Evolutionary conservation across 495 filamentous ascomycete species (phyloP).

Genomic region (Aspergillus mulundensis): DNA sequence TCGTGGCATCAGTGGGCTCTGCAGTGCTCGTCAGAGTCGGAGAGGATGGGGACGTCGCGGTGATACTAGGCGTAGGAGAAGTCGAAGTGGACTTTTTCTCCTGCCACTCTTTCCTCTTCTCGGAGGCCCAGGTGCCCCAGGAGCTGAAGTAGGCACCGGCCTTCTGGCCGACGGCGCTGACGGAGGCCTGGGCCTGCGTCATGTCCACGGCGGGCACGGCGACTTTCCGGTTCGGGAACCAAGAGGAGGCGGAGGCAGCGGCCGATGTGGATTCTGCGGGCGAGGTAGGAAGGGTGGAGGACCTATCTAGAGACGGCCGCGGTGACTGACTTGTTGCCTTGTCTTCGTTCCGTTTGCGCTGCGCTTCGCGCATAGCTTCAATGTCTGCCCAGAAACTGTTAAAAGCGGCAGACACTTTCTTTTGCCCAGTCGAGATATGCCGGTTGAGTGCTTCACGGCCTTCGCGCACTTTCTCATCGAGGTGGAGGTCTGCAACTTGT

Average conservation of each 20-base stretch:
- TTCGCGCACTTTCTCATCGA: conserved; percentile 77
- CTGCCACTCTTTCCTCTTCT: conserved; percentile 70
- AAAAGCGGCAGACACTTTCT: conserved; percentile 78
- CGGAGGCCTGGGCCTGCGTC: conserved; percentile 62
- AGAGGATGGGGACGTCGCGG: conserved; percentile 26
- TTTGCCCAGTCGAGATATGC: conserved; percentile 74
- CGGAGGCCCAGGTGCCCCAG: conserved; percentile 92
- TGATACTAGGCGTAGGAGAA: conserved; percentile 14
- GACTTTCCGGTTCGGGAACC: conserved; percentile 32
- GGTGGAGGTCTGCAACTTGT: conserved; percentile 81
- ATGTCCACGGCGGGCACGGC: conserved; percentile 48
- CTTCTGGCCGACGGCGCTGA: conserved; percentile 62
- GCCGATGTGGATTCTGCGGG: conserved; percentile 16
- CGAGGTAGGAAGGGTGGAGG: conserved; percentile 21
- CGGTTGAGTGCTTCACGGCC: conserved; percentile 74
- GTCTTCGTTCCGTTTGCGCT: conserved; percentile 65
- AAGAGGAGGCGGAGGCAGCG: conserved; percentile 6
- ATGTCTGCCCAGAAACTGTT: conserved; percentile 87
- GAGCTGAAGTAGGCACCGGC: conserved; percentile 87
- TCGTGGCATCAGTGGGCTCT: conserved; percentile 22
- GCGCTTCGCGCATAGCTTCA: conserved; percentile 77
- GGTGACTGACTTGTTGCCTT: conserved; percentile 36
- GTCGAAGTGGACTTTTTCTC: conserved; percentile 35
- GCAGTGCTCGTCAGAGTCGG: conserved; percentile 25
- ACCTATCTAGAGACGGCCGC: conserved; percentile 32